Evolutionary conservation across 805 yeast genomes (phyloP).

Genomic region (Cyberlindnera maritima): DNA sequence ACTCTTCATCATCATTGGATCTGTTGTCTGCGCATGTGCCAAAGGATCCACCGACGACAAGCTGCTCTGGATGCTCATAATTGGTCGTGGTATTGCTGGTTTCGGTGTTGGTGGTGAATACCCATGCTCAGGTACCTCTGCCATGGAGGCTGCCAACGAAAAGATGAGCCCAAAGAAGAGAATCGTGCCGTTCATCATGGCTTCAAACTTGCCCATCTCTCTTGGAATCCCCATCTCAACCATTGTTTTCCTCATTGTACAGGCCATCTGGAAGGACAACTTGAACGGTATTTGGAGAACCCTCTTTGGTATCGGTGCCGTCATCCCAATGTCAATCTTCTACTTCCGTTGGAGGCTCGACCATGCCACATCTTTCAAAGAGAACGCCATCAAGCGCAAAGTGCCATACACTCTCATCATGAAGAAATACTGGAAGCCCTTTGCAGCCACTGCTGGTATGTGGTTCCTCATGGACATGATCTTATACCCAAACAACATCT

Average conservation of each 20-base stretch:
- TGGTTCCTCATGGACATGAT: constrained; percentile 68
- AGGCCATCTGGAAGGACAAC: constrained; percentile 36
- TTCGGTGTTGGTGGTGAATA: constrained; percentile 70
- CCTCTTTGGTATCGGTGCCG: constrained; percentile 47
- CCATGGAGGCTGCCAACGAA: constrained; percentile 58
- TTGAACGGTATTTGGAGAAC: constrained; percentile 44
- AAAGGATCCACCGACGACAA: constrained; percentile 46
- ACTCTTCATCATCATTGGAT: constrained; percentile 53
- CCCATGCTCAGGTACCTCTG: constrained; percentile 61
- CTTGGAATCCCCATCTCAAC: constrained; percentile 49
- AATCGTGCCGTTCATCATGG: constrained; percentile 40
- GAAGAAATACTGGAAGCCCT: constrained; percentile 40
- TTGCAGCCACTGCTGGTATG: constrained; percentile 52
- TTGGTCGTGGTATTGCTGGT: constrained; percentile 58
- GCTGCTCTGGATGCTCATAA: constrained; percentile 49
- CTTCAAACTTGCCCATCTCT: constrained; percentile 46
- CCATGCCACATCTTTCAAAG: constrained; percentile 42
- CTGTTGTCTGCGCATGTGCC: constrained; percentile 56
- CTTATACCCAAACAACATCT: constrained; percentile 63
- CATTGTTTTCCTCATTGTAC: constrained; percentile 42
- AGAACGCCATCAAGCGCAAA: constrained; percentile 35
- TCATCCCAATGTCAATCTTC: constrained; percentile 27
- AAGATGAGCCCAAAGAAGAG: constrained; percentile 35
- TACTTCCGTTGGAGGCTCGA: constrained; percentile 23
- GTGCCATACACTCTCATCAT: constrained; percentile 11